Evolutionary conservation across 352 stramenopile genomes (phyloP), one percentile per base, ranked within the genome.

Genomic region (Lagenidium sp.): DNA sequence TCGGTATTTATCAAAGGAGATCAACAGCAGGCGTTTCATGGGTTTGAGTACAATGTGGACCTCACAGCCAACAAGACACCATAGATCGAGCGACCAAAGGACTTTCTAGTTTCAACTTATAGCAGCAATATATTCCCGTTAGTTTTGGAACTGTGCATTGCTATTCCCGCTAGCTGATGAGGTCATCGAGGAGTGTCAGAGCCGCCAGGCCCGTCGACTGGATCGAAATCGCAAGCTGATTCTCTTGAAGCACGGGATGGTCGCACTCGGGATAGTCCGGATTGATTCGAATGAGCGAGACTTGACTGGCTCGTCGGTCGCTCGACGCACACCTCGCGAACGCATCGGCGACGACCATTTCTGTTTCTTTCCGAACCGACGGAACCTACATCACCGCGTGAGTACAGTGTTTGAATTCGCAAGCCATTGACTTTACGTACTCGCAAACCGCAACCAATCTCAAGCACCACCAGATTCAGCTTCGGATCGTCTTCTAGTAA

Each of bases 371-470:
- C 7, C 81, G 75, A 7, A 93, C 81, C 4, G 81, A 90, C 6
- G 78, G 75, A 4, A 93, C 78, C 79, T 90, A 52, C 15, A 8
- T 21, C 4, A 55, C 30, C n/a, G 15, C 1, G n/a, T 19, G 15
- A 37, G 11, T 21, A 7, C 11, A 12, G 49, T 30, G 4, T 7
- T 20, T 16, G 19, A 45, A 26, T 40, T 22, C 12, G 37, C 6
- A 15, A 35, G 24, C 23, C n/a, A 46, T 46, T 3, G 13, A 32
- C n/a, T n/a, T n/a, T n/a, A 32, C 62, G 36, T 63, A 88, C 76
- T 44, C 72, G 60, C 19, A 63, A 82, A 42, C 81, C 81, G 38
- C 81, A 93, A 29, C 81, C 81, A 20, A 93, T 93, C 43, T 93
- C 81, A 16, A 93, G 60, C 18, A 93, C 73, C 6, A 90, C 77